These are phyloP conservation scores for Alternaria postmessia DNA, from an alignment of 2,329 filamentous ascomycete species.

Conservation along the genomic window DNA sequence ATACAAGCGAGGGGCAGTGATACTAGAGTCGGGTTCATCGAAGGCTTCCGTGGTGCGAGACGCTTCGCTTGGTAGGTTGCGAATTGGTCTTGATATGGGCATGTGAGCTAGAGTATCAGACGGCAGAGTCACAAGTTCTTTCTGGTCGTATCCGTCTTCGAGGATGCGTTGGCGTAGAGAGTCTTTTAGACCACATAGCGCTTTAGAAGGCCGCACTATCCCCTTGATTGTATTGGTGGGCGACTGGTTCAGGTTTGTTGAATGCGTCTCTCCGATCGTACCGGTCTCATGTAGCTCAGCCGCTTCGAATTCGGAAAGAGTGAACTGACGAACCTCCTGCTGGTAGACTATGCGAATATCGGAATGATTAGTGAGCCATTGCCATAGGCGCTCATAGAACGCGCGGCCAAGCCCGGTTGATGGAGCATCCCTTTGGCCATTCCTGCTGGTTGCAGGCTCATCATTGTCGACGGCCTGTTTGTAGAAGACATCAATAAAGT, in stretches of 20 bases:
- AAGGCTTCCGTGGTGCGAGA: constrained; percentile 29
- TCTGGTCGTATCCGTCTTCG: constrained; percentile 14
- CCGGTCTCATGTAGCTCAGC: constrained; percentile 32
- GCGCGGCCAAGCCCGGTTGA: constrained; percentile 34
- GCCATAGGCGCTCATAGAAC: constrained; percentile 65
- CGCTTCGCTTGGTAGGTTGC: constrained; percentile 18
- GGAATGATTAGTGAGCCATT: constrained; percentile 63
- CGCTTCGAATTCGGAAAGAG: constrained; percentile 43
- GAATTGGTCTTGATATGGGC: constrained; percentile 15
- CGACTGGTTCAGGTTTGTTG: neutral
- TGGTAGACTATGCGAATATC: constrained; percentile 63
- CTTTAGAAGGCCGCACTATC: constrained; percentile 17
- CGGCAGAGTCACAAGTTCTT: neutral
- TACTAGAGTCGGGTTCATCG: constrained; percentile 32
- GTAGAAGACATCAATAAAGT: constrained; percentile 51
- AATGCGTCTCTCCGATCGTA: constrained; percentile 1
- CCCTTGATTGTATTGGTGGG: neutral
- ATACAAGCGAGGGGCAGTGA: constrained; percentile 42
- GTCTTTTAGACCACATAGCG: constrained; percentile 24
- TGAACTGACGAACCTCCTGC: constrained; percentile 43
- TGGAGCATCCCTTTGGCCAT: neutral
- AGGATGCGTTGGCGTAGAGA: constrained; percentile 31
- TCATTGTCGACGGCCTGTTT: constrained; percentile 18
- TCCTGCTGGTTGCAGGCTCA: neutral
- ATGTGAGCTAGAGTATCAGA: neutral